A percentile compares a stretch with the other conserved stretches of the same genome.
These are phyloP conservation scores for Candida hispaniensis DNA, from an alignment of 805 yeast species.

Conservation along the genomic window DNA sequence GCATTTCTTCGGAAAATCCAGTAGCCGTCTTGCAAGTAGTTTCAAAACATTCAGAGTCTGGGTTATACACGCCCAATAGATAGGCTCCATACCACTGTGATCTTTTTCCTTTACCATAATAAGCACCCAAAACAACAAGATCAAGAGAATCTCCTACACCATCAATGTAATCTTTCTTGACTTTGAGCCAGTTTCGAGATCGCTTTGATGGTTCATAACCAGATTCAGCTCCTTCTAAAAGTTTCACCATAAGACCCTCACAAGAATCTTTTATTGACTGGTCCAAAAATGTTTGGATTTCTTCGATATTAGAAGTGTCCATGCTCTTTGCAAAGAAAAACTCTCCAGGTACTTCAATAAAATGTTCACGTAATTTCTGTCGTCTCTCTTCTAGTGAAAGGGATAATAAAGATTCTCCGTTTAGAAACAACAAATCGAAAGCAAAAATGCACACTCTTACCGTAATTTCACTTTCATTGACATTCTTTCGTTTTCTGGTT, in stretches of 20 bases:
- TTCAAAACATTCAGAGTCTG: slow-evolving; percentile 85
- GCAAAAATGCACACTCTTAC: slow-evolving; percentile 89
- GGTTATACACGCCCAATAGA: slow-evolving; percentile 78
- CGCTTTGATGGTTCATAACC: slow-evolving; percentile 90
- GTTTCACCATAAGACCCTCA: slow-evolving; percentile 94
- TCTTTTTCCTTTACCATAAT: slow-evolving; percentile 86
- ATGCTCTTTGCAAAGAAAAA: slow-evolving; percentile 69
- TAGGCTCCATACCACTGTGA: slow-evolving; percentile 95
- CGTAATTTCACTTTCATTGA: slow-evolving; percentile 73
- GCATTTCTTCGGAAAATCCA: slow-evolving; percentile 82
- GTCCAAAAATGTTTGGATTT: slow-evolving; percentile 74
- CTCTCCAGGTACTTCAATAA: slow-evolving; percentile 59
- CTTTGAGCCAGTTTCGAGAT: slow-evolving; percentile 88
- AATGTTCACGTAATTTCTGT: slow-evolving; percentile 42
- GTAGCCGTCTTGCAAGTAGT: slow-evolving; percentile 97
- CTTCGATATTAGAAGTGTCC: slow-evolving; percentile 58
- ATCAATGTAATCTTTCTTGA: slow-evolving; percentile 87
- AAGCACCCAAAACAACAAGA: slow-evolving; percentile 88
- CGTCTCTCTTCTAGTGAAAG: slow-evolving; percentile 64
- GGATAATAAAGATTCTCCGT: slow-evolving; percentile 61
- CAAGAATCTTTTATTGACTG: slow-evolving; percentile 82
- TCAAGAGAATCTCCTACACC: slow-evolving; percentile 96
- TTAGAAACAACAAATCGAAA: slow-evolving; percentile 70
- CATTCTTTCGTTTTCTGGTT: slow-evolving; percentile 90
- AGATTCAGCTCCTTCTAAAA: slow-evolving; percentile 69